Conservation (phyloP, 495 filamentous ascomycete genomes). For the Penicillium goetzii region DNA sequence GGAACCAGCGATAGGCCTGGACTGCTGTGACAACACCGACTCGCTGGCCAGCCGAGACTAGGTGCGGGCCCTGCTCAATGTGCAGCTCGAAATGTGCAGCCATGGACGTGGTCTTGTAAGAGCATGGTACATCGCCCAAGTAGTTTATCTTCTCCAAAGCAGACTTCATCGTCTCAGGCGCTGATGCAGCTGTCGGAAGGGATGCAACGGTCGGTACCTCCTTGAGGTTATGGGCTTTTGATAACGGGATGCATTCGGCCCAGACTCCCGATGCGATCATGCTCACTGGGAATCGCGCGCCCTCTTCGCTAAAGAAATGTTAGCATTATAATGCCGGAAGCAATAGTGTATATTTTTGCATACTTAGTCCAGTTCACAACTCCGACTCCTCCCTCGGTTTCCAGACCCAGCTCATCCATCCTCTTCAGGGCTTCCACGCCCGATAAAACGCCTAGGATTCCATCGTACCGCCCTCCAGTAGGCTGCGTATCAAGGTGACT, state of each 20-base stretch:
- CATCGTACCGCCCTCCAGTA: slow-evolving; percentile 72
- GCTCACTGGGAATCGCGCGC: slow-evolving; percentile 76
- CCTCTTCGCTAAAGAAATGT: slow-evolving; percentile 61
- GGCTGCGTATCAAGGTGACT: slow-evolving; percentile 82
- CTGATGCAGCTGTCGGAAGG: slow-evolving; percentile 45
- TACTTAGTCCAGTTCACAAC: slow-evolving; percentile 83
- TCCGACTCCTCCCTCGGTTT: slow-evolving; percentile 71
- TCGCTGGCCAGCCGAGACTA: slow-evolving; percentile 62
- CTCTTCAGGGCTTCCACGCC: slow-evolving; percentile 72
- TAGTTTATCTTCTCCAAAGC: slow-evolving; percentile 75
- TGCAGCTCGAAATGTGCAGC: slow-evolving; percentile 84
- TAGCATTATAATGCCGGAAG: slow-evolving; percentile 13
- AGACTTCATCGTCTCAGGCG: slow-evolving; percentile 65
- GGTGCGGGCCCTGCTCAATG: slow-evolving; percentile 79
- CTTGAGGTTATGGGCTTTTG: slow-evolving; percentile 61
- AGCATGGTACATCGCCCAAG: slow-evolving; percentile 60
- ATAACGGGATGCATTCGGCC: slow-evolving; percentile 67
- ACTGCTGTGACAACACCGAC: slow-evolving; percentile 75
- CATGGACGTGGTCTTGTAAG: slow-evolving; percentile 65
- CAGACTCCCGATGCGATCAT: slow-evolving; percentile 81
- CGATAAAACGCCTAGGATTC: slow-evolving; percentile 73
- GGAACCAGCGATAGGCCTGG: slow-evolving; percentile 70
- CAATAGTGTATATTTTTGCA: neutral
- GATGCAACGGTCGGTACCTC: slow-evolving; percentile 56
- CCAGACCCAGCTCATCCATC: slow-evolving; percentile 68